phyloP scores from a whole-genome alignment of 78 protist genomes.

The Dictyostelium intermedium region DNA sequence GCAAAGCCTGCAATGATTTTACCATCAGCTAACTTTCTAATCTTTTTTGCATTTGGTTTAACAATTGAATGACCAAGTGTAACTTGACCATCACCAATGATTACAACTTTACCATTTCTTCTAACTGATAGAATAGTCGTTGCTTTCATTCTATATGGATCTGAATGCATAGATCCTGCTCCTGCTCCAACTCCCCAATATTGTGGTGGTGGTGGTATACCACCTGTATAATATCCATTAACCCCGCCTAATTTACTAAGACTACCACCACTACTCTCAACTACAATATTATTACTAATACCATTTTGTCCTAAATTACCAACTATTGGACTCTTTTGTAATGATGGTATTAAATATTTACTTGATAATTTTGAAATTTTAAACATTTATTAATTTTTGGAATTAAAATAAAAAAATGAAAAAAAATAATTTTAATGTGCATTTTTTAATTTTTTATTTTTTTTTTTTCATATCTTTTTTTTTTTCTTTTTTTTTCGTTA shows the following conservation, averaged over 20 bases:
- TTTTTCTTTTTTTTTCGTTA: too few relatives aligned
- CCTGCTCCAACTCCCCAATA: background rate
- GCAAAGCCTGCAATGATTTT: constrained; percentile 87
- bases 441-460: too few relatives aligned
- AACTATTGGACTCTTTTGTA: background rate
- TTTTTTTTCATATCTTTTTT: too few relatives aligned
- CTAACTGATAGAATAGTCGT: constrained; percentile 83
- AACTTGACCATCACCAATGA: constrained; percentile 91
- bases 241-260: background rate
- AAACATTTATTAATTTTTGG: background rate
- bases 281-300: background rate
- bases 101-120: constrained; percentile 72
- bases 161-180: background rate
- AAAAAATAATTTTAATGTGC: too few relatives aligned
- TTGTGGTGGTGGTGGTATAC: background rate
- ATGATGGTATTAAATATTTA: constrained; percentile 2
- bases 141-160: constrained; percentile 55
- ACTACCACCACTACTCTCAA: too few relatives aligned
- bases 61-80: constrained; percentile 80
- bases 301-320: background rate
- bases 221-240: constrained; percentile 9
- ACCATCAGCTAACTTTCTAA: constrained; percentile 79
- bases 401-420: background rate
- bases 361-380: background rate
- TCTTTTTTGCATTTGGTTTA: constrained; percentile 87